Evolutionary conservation across 1,284 basidiomycete species (phyloP).

Genomic region (Trichosporon coremiiforme): DNA sequence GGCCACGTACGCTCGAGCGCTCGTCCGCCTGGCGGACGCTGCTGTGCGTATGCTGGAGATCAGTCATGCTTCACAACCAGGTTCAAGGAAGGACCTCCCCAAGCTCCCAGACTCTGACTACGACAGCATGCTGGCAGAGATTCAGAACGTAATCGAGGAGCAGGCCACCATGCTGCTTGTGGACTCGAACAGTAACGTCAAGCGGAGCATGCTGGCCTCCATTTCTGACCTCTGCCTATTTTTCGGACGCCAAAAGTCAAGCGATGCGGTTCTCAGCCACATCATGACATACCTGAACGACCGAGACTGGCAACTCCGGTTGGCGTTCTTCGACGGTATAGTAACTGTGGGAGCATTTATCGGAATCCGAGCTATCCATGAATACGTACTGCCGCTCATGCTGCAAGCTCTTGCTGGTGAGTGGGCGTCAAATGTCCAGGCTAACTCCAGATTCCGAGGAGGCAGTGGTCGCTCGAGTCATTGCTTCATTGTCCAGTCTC

Average conservation of each 20-base stretch:
- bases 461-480: slow-evolving; percentile 82
- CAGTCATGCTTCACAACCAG: slow-evolving; percentile 77
- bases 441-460: slow-evolving; percentile 80
- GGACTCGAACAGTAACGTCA: slow-evolving; percentile 61
- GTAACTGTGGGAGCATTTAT: slow-evolving; percentile 92
- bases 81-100: slow-evolving; percentile 57
- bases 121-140: slow-evolving; percentile 78
- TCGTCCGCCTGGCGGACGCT: slow-evolving; percentile 79
- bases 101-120: slow-evolving; percentile 72
- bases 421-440: slow-evolving; percentile 32
- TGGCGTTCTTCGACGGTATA: slow-evolving; percentile 93
- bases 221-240: slow-evolving; percentile 89
- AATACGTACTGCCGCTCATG: slow-evolving; percentile 88
- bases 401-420: slow-evolving; percentile 84
- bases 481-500: slow-evolving; percentile 79
- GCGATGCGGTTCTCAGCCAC: slow-evolving; percentile 91
- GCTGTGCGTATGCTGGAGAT: slow-evolving; percentile 74
- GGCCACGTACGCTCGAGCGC: slow-evolving; percentile 81
- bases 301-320: slow-evolving; percentile 84
- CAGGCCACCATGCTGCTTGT: slow-evolving; percentile 73
- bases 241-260: slow-evolving; percentile 87
- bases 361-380: slow-evolving; percentile 72
- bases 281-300: slow-evolving; percentile 99
- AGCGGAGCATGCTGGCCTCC: slow-evolving; percentile 65
- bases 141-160: slow-evolving; percentile 84